Evolutionary conservation across 2,329 filamentous ascomycete genomes (phyloP).

Genomic region (Periconia sp.): DNA sequence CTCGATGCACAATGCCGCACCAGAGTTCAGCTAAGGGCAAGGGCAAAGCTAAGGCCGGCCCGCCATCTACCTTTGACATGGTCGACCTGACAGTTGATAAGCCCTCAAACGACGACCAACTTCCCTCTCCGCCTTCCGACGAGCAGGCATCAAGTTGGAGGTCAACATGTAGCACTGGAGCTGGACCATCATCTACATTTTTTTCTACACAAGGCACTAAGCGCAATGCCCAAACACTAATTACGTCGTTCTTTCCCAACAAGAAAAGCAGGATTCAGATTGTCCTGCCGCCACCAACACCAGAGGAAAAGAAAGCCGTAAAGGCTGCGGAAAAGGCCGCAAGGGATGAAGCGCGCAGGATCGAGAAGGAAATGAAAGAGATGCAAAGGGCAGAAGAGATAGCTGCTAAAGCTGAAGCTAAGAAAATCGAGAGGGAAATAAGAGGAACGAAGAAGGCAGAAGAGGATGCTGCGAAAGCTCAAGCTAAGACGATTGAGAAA

Average conservation of each 20-base stretch:
- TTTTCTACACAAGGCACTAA: not conserved
- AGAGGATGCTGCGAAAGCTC: not conserved
- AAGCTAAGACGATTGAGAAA: not conserved
- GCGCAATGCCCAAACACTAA: conserved; percentile 2
- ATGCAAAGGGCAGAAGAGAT: not conserved
- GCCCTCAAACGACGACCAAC: not conserved
- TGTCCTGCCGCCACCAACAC: not conserved
- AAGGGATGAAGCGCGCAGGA: no score
- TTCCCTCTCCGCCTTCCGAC: not conserved
- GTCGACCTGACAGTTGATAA: not conserved
- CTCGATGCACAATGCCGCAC: not conserved
- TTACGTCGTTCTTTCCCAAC: conserved; percentile 1
- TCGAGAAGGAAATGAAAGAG: no score
- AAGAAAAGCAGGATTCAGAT: conserved; percentile 2
- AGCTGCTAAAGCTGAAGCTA: not conserved
- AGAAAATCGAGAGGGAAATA: conserved; percentile 1
- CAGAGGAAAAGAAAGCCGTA: conserved; percentile 1
- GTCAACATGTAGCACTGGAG: not conserved
- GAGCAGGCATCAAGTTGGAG: not conserved
- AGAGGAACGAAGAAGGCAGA: not conserved
- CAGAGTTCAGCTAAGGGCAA: not conserved
- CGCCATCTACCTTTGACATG: no score
- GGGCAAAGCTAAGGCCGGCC: not conserved
- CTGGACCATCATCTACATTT: not conserved
- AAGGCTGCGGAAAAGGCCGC: conserved; percentile 1